Conservation (phyloP, 352 stramenopile genomes). For the Globisporangium perplexum region DNA sequence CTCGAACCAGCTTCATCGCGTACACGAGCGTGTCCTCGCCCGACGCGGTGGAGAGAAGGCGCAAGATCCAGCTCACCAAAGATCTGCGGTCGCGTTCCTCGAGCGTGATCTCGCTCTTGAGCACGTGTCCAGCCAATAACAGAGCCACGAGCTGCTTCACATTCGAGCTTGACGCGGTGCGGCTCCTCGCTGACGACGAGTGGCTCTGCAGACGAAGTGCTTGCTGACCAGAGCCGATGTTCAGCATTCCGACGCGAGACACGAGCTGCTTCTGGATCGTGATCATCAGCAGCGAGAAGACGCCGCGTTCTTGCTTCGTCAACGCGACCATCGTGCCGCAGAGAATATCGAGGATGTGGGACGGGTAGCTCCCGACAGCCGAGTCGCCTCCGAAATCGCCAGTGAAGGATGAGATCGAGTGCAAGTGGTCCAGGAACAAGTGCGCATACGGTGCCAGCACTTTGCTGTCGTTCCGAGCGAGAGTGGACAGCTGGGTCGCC, state of each 20-base stretch:
- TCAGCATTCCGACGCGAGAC: slow-evolving; percentile 19
- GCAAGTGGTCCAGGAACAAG: slow-evolving; percentile 74
- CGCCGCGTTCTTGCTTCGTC: slow-evolving; percentile 54
- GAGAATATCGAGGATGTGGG: slow-evolving; percentile 54
- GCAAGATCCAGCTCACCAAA: slow-evolving; percentile 58
- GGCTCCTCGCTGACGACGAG: slow-evolving; percentile 11
- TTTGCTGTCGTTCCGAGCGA: slow-evolving; percentile 31
- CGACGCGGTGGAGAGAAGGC: slow-evolving; percentile 51
- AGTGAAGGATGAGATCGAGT: slow-evolving; percentile 46
- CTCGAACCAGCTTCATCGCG: slow-evolving; percentile 51
- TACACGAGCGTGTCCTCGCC: slow-evolving; percentile 62
- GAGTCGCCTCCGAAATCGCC: slow-evolving; percentile 14
- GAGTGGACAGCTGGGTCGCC: slow-evolving; percentile 31
- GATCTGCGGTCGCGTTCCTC: slow-evolving; percentile 58
- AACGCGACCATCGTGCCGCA: slow-evolving; percentile 67
- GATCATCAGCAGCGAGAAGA: slow-evolving; percentile 78
- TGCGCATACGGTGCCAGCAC: slow-evolving; percentile 55
- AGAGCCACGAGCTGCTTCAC: slow-evolving; percentile 78
- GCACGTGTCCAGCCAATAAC: slow-evolving; percentile 61
- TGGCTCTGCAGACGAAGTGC: slow-evolving; percentile 13
- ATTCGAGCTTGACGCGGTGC: slow-evolving; percentile 23
- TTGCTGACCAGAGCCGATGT: slow-evolving; percentile 10
- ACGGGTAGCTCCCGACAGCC: slow-evolving; percentile 34
- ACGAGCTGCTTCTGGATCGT: slow-evolving; percentile 84
- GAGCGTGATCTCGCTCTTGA: slow-evolving; percentile 43